Percentiles rank a stretch among this genome's conserved stretches.
Conservation (phyloP, 192 early-diverging fungal genomes). For the Podila epicladia region DNA sequence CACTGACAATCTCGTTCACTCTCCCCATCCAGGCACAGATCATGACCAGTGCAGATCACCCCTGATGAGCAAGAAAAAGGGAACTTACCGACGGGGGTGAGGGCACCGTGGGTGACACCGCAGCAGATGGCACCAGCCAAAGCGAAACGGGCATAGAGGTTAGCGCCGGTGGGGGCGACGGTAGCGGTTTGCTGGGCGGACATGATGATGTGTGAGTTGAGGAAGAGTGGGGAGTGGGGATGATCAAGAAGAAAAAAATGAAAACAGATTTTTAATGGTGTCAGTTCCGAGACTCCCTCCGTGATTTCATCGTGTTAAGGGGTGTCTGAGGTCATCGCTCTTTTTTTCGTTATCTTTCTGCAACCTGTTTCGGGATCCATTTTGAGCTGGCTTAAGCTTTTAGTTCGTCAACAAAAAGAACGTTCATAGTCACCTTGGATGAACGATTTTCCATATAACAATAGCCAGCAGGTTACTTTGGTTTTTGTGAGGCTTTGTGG, state of each 20-base stretch:
- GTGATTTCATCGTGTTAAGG: too few species aligned
- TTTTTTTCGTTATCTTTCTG: too few species aligned
- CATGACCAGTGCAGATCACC: background rate
- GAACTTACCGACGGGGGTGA: slow-evolving; percentile 34
- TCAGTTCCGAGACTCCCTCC: too few species aligned
- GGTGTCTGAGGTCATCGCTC: too few species aligned
- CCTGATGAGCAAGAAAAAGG: background rate
- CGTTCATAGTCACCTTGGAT: too few species aligned
- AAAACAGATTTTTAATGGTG: background rate
- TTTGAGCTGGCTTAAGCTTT: too few species aligned
- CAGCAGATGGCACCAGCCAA: slow-evolving; percentile 64
- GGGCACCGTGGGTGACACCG: slow-evolving; percentile 62
- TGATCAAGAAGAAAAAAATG: background rate
- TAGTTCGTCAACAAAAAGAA: too few species aligned
- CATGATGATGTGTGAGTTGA: slow-evolving; percentile 6
- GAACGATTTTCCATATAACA: too few species aligned
- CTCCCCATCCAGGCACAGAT: background rate
- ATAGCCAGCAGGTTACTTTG: too few species aligned
- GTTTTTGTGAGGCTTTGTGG: background rate
- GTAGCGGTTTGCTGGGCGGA: background rate
- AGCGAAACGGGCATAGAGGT: slow-evolving; percentile 60
- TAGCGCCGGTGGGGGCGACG: slow-evolving; percentile 52
- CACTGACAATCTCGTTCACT: background rate
- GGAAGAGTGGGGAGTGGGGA: slow-evolving; percentile 4
- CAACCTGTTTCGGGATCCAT: too few species aligned